Conservation (phyloP, 257 asterid species). For the Lantana camara region DNA sequence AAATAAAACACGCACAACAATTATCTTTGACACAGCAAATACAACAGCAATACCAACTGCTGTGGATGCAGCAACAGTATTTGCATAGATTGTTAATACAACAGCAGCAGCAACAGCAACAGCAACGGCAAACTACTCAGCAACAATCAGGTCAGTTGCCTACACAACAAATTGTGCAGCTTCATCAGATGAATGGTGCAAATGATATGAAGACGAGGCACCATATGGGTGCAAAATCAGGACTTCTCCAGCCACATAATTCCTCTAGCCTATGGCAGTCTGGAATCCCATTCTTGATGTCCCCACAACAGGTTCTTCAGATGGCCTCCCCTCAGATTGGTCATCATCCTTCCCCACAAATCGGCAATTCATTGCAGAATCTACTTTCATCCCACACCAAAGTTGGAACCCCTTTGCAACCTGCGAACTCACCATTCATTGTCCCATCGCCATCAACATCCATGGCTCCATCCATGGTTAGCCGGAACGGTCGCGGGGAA, state of each 20-base stretch:
- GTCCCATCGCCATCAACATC: constrained; percentile 91
- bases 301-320: constrained; percentile 84
- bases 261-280: constrained; percentile 70
- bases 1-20: constrained; percentile 80
- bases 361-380: constrained; percentile 83
- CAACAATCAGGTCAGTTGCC: constrained; percentile 63
- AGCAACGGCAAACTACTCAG: constrained; percentile 53
- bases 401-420: constrained; percentile 84
- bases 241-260: constrained; percentile 67
- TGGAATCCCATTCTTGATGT: constrained; percentile 59
- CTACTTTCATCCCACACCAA: constrained; percentile 56
- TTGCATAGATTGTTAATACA: constrained; percentile 61
- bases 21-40: constrained; percentile 65
- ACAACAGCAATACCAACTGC: constrained; percentile 73
- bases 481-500: too few relatives aligned
- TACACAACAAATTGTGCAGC: constrained; percentile 64
- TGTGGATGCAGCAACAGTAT: constrained; percentile 59
- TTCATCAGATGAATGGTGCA: constrained; percentile 69
- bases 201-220: constrained; percentile 81
- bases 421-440: constrained; percentile 82
- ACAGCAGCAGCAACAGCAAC: constrained; percentile 71
- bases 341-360: constrained; percentile 86
- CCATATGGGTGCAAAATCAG: constrained; percentile 74
- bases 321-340: constrained; percentile 76
- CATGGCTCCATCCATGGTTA: too few relatives aligned